phyloP scores from a whole-genome alignment of 768 basidiomycete genomes.

The Calocybe indica region DNA sequence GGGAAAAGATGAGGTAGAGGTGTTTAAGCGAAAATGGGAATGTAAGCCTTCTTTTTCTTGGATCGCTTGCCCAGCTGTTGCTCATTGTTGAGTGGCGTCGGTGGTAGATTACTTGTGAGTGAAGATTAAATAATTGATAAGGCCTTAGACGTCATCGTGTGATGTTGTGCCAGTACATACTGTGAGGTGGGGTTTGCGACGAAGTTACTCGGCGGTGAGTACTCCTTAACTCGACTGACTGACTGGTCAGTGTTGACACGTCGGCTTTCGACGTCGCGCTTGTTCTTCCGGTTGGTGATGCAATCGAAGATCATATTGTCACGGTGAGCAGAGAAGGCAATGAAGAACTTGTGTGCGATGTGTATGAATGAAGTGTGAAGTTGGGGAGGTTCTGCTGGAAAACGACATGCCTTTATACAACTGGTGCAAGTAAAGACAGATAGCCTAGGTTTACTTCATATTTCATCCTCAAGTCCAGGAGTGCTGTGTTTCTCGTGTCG shows the following conservation, averaged over 20 bases:
- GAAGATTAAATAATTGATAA: background rate
- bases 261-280: conserved; percentile 2
- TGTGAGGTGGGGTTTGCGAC: conserved; percentile 73
- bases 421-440: too few species aligned
- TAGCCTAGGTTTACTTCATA: too few species aligned
- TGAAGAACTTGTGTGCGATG: conserved; percentile 48
- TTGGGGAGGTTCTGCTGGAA: too few species aligned
- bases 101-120: conserved; percentile 42
- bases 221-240: too few species aligned
- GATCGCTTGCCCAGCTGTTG: conserved; percentile 2
- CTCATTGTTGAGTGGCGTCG: background rate
- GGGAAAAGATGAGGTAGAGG: conserved; percentile 53
- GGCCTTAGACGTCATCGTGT: background rate
- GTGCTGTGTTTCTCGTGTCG: too few species aligned
- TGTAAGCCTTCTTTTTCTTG: conserved; percentile 35
- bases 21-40: conserved; percentile 72
- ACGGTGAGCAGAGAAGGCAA: conserved; percentile 63
- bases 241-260: too few species aligned
- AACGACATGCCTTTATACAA: too few species aligned
- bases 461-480: too few species aligned
- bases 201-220: conserved; percentile 55
- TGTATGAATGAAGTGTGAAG: conserved; percentile 20
- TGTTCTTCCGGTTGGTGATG: background rate
- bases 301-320: conserved; percentile 50
- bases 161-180: conserved; percentile 43